Base-by-base conservation (phyloP, 306 rosid species). In the Cicer arietinum region DNA sequence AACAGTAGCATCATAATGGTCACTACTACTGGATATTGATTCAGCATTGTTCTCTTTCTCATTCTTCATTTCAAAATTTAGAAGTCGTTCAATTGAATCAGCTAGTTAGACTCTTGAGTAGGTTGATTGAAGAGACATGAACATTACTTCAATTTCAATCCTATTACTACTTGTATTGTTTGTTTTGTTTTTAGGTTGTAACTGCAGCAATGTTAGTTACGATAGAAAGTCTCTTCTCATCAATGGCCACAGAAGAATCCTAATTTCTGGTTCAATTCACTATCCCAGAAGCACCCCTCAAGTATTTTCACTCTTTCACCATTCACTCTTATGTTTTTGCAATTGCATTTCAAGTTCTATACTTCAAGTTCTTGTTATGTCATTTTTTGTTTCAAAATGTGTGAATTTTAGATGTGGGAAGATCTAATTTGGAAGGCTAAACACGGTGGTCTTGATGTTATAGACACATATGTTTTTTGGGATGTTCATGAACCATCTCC, bases 241-340 rank as follows among this genome's bases (percentile, higher is more conserved):
- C 86, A 84, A 92, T 83, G 97, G 97, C 84, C 88, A 70, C 57
- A 81, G 99, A 79, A 92, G 85, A 86, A 69, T 94, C 53, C 95
- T 94, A 74, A 79, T 94, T 51, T 94, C 99, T 7, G 99, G 99
- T 8, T 94, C 99, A 76, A 94, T 94, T 83, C 98, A 91, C 85
- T 94, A 94, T 81, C 97, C 98, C 71, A 86, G 98, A 86, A 94
- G 98, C 85, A 87, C 96, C 18, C 98, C 97, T 43, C 90, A 91
- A 25, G 98, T 89, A 80, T 20, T 45, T 59, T 48, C 30, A 14
- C 65, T 1, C 37, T 41, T 6, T 25, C 30, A 25, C 3, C 30
- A 2, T 25, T 25, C 30, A 2, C 30, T 25, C 30, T 25, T 25
- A 25, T 2, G 30, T 41, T 57, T 53, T 3, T 0, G 9, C 41